Evolutionary conservation across 805 yeast species (phyloP).

Genomic region (Ogataea neopini): DNA sequence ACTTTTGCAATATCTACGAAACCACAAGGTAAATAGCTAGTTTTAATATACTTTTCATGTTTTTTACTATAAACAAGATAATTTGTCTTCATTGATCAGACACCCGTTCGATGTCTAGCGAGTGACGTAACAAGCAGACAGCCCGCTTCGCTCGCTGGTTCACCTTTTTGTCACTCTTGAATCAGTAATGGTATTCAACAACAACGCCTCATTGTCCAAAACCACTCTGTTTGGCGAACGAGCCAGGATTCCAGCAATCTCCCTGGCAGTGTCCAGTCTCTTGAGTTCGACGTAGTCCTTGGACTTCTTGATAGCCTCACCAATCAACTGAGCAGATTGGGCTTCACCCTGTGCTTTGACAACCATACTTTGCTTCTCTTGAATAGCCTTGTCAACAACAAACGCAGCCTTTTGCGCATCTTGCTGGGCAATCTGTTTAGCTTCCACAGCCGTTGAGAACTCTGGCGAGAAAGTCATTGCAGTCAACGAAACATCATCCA

Average conservation of each 20-base stretch:
- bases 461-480: slow-evolving; percentile 98
- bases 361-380: slow-evolving; percentile 95
- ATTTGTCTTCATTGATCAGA: too few species aligned
- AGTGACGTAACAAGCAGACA: too few species aligned
- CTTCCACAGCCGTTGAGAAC: slow-evolving; percentile 96
- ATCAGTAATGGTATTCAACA: slow-evolving; percentile 86
- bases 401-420: slow-evolving; percentile 99
- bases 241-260: slow-evolving; percentile 84
- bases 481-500: slow-evolving; percentile 96
- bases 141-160: too few species aligned
- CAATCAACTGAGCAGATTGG: slow-evolving; percentile 94
- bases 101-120: too few species aligned
- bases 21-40: not conserved
- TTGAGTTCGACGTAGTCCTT: slow-evolving; percentile 95
- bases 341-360: slow-evolving; percentile 99
- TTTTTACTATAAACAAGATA: slow-evolving; percentile 17
- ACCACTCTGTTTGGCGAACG: slow-evolving; percentile 88
- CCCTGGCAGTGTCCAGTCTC: slow-evolving; percentile 95
- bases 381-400: slow-evolving; percentile 93
- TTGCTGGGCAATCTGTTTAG: slow-evolving; percentile 98
- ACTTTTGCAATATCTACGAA: too few species aligned
- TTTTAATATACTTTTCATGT: not conserved
- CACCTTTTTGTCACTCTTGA: slow-evolving; percentile 48
- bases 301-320: slow-evolving; percentile 97
- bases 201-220: slow-evolving; percentile 87